Conservation (phyloP, 306 rosid species). For the Biancaea sappan region DNA sequence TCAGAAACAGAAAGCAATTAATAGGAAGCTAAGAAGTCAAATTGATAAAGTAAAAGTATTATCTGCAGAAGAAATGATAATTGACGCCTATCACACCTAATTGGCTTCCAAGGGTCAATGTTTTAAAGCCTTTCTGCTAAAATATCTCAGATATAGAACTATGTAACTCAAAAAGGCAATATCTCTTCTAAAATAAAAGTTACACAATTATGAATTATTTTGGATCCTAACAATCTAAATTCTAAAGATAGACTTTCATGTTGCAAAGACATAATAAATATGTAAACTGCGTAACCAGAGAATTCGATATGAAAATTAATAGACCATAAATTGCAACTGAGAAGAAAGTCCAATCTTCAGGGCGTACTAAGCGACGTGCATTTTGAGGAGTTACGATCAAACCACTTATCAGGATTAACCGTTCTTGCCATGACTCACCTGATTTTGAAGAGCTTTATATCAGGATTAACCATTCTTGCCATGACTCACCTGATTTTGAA, state of each 20-base stretch:
- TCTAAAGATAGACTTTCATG: background rate
- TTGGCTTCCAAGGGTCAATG: background rate
- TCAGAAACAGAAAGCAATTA: background rate
- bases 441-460: constrained; percentile 60
- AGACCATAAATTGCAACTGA: background rate
- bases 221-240: background rate
- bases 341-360: background rate
- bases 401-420: constrained; percentile 1
- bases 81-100: background rate
- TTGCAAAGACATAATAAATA: background rate
- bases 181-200: background rate
- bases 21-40: background rate
- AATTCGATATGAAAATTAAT: background rate
- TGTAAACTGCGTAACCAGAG: background rate
- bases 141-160: background rate
- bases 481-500: constrained; percentile 59
- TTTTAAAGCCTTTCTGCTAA: background rate
- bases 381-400: constrained; percentile 1
- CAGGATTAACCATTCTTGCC: constrained; percentile 24
- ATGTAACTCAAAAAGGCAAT: background rate
- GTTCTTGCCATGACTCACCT: constrained; percentile 46
- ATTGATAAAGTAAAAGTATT: background rate
- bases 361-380: background rate
- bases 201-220: background rate
- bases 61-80: background rate